Conservation (phyloP, 129 eudicot genomes). For the Flaveria sonorensis region DNA sequence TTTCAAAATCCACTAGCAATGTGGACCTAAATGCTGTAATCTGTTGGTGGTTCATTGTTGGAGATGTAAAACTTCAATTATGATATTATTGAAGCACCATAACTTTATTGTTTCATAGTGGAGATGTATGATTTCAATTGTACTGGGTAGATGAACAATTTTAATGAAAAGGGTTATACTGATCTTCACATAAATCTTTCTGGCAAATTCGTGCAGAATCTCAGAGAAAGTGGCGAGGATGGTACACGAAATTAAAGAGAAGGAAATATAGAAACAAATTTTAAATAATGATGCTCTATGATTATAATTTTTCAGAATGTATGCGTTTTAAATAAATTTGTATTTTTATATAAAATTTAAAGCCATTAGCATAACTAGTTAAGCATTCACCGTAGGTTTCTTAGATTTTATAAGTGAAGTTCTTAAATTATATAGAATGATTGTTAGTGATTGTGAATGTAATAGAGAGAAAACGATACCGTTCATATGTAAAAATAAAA, state of each 20-base stretch:
- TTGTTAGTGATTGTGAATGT: no score
- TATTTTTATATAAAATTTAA: neutral
- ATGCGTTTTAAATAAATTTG: neutral
- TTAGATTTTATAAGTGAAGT: no score
- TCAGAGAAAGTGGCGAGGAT: neutral
- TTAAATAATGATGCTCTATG: neutral
- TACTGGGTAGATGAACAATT: slow-evolving; percentile 30
- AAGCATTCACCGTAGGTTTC: no score
- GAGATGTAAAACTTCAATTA: neutral
- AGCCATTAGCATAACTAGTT: neutral
- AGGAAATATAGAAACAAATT: neutral
- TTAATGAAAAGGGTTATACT: slow-evolving; percentile 25
- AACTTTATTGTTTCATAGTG: neutral
- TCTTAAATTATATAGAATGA: no score
- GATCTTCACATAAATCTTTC: slow-evolving; percentile 27
- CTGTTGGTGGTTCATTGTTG: slow-evolving; percentile 13
- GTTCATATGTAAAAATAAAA: no score
- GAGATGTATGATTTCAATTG: slow-evolving; percentile 4
- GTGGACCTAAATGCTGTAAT: slow-evolving; percentile 19
- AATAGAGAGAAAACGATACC: no score
- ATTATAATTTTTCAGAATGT: neutral
- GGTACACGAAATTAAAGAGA: no score
- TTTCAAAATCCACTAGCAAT: slow-evolving; percentile 12
- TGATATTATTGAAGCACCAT: slow-evolving; percentile 20
- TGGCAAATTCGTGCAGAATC: slow-evolving; percentile 27